Conservation (phyloP, 2,329 filamentous ascomycete species). For the Penicillium sp. region DNA sequence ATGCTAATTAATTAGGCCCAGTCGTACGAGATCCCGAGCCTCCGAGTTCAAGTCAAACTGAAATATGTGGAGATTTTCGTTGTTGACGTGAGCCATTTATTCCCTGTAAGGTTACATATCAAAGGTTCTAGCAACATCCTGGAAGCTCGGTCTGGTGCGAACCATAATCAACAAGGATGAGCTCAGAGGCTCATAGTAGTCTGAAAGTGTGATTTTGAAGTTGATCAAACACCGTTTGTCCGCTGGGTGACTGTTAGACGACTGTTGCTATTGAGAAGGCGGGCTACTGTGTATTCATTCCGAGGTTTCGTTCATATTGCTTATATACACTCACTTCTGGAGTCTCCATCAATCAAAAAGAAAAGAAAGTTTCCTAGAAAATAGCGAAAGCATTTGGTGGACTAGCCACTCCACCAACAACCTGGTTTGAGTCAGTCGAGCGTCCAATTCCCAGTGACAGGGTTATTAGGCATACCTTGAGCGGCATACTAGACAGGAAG, state of each 20-base stretch:
- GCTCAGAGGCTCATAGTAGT: neutral
- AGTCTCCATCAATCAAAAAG: neutral
- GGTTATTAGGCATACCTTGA: slow-evolving; percentile 24
- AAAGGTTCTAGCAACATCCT: neutral
- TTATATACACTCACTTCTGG: neutral
- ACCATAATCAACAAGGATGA: neutral
- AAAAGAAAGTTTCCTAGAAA: slow-evolving; percentile 6
- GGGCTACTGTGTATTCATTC: neutral
- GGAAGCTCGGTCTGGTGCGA: neutral
- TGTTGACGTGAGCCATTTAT: neutral
- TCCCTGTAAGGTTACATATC: neutral
- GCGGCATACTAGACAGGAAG: slow-evolving; percentile 34
- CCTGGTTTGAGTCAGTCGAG: slow-evolving; percentile 8
- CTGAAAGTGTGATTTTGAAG: too few species aligned
- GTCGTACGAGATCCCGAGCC: neutral
- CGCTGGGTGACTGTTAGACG: neutral
- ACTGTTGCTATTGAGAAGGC: neutral
- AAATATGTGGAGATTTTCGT: neutral
- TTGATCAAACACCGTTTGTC: neutral
- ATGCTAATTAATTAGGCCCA: neutral
- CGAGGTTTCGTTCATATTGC: neutral
- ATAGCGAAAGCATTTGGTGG: slow-evolving; percentile 27
- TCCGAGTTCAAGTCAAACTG: neutral
- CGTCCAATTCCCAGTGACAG: neutral
- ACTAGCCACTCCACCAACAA: slow-evolving; percentile 24